Percentiles rank a stretch among this genome's conserved stretches.
These are phyloP conservation scores for Tritrichomonas musculus DNA, from an alignment of 208 protist genomes.

Conservation along the genomic window DNA sequence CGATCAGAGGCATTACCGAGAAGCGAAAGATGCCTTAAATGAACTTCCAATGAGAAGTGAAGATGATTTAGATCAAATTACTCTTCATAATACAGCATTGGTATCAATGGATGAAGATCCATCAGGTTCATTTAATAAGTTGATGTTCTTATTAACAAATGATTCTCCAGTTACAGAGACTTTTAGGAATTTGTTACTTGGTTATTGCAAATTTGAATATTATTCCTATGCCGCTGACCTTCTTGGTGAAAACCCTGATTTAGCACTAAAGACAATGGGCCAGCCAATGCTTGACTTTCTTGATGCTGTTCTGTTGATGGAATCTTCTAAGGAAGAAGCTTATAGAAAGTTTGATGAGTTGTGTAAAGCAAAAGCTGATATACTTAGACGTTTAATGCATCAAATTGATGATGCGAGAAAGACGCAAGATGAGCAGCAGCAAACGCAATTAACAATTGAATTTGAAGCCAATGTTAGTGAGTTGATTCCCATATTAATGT, in stretches of 20 bases:
- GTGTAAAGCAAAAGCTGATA: background rate
- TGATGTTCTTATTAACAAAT: slow-evolving; percentile 81
- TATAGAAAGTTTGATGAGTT: background rate
- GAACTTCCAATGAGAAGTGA: background rate
- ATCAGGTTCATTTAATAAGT: slow-evolving; percentile 77
- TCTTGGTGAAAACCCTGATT: slow-evolving; percentile 73
- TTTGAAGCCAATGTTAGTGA: slow-evolving; percentile 68
- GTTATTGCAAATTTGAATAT: slow-evolving; percentile 88
- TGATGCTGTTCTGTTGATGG: background rate
- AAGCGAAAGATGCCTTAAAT: background rate
- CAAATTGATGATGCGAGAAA: background rate
- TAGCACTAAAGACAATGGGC: background rate
- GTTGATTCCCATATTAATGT: slow-evolving; percentile 82
- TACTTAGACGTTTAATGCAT: background rate
- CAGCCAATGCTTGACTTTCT: too few relatives aligned
- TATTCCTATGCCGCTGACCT: slow-evolving; percentile 83
- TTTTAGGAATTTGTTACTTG: slow-evolving; percentile 85
- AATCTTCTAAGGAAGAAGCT: background rate
- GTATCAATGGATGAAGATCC: slow-evolving; percentile 86
- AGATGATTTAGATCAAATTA: slow-evolving; percentile 80
- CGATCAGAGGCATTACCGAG: background rate
- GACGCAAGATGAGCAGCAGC: background rate
- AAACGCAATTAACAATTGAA: background rate
- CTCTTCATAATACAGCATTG: slow-evolving; percentile 86
- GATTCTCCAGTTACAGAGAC: slow-evolving; percentile 88